These are phyloP conservation scores for Tetratostichococcus sp. DNA, from an alignment of 139 green algal genomes.

Conservation along the genomic window DNA sequence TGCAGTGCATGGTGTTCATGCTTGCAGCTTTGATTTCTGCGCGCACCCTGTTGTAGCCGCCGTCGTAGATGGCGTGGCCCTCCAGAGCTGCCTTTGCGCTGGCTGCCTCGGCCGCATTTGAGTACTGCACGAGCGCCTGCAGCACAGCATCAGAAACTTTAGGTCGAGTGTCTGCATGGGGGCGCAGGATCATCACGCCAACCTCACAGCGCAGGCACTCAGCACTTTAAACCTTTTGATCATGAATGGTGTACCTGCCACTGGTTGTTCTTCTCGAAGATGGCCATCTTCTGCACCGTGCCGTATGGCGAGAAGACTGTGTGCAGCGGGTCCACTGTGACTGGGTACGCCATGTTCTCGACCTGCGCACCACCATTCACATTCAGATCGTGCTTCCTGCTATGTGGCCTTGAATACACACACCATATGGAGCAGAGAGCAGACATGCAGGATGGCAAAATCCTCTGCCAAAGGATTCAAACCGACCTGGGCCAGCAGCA, in stretches of 20 bases:
- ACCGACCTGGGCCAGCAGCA: slow-evolving; percentile 29
- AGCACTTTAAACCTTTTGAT: too few species aligned
- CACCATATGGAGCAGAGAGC: too few species aligned
- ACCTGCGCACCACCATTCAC: too few species aligned
- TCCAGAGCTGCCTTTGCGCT: slow-evolving; percentile 33
- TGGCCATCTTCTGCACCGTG: slow-evolving; percentile 62
- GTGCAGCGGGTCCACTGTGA: slow-evolving; percentile 62
- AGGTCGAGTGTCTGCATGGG: too few species aligned
- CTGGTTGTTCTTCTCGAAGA: slow-evolving; percentile 54
- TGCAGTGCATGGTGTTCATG: not conserved
- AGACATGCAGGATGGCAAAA: too few species aligned
- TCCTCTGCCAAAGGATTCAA: too few species aligned
- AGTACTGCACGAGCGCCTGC: slow-evolving; percentile 39
- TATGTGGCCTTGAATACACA: too few species aligned
- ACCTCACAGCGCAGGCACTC: too few species aligned
- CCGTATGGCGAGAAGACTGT: slow-evolving; percentile 66
- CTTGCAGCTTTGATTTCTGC: not conserved
- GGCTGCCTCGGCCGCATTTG: slow-evolving; percentile 24
- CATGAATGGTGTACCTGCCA: slow-evolving; percentile 22
- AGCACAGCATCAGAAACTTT: not conserved
- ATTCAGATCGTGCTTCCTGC: too few species aligned
- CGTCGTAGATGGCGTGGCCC: slow-evolving; percentile 49
- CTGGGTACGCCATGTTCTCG: slow-evolving; percentile 53
- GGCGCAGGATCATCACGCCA: too few species aligned
- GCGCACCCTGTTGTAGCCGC: slow-evolving; percentile 41